phyloP scores from a whole-genome alignment of 768 basidiomycete species.

The Coprinopsis marcescibilis region DNA sequence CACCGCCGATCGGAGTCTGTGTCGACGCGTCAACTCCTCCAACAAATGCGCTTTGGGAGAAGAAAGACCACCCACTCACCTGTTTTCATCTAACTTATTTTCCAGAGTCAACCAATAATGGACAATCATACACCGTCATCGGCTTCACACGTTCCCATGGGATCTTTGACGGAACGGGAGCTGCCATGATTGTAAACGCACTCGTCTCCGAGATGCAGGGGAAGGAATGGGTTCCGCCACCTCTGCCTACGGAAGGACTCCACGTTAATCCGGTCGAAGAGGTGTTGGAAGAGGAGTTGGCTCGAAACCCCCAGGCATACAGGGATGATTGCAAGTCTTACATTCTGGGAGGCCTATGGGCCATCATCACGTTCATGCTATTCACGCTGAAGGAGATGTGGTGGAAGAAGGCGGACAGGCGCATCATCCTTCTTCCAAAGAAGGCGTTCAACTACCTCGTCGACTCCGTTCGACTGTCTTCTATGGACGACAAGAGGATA shows the following conservation, averaged over 20 bases:
- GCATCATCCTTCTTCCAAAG: constrained; percentile 29
- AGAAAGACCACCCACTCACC: constrained; percentile 36
- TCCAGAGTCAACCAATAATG: constrained; percentile 25
- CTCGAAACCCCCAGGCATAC: constrained; percentile 7
- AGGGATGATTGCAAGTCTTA: constrained; percentile 12
- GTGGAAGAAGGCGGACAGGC: constrained; percentile 31
- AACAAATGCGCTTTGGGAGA: no score
- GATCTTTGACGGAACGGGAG: constrained; percentile 38
- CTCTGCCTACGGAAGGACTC: constrained; percentile 27
- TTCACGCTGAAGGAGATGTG: constrained; percentile 32
- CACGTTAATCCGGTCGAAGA: constrained; percentile 29
- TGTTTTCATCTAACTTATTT: constrained; percentile 40
- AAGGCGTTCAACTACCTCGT: constrained; percentile 23
- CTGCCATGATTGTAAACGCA: constrained; percentile 31
- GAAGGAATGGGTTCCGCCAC: constrained; percentile 30
- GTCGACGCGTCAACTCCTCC: no score
- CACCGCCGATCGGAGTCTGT: no score
- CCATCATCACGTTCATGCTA: constrained; percentile 25
- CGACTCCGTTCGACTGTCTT: constrained; percentile 22
- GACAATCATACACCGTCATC: constrained; percentile 29
- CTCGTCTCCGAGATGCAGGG: constrained; percentile 34
- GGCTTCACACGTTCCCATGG: constrained; percentile 39
- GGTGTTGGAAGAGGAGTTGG: constrained; percentile 18
- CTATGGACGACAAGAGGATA: constrained; percentile 15
- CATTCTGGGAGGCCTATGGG: constrained; percentile 22